A percentile compares a stretch with the other conserved stretches of the same genome.
phyloP scores from a whole-genome alignment of 371 early-diverging fungal genomes.

The Rhizomucor pusillus region DNA sequence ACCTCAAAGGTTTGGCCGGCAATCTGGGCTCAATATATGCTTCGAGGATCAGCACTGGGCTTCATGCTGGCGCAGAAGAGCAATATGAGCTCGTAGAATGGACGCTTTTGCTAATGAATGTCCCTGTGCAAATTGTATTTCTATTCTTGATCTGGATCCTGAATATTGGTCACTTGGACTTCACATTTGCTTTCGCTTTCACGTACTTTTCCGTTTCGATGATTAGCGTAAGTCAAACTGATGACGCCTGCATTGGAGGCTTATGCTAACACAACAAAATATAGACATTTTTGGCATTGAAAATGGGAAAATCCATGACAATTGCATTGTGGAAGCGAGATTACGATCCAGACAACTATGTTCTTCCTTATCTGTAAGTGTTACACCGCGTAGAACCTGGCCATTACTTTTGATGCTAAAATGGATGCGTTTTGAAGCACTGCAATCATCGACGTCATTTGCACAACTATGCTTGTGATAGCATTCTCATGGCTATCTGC shows the following conservation, averaged over 20 bases:
- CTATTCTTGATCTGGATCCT: slow-evolving; percentile 56
- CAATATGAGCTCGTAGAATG: slow-evolving; percentile 56
- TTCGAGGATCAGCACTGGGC: slow-evolving; percentile 76
- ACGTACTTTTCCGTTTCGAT: slow-evolving; percentile 41
- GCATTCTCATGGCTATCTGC: slow-evolving; percentile 40
- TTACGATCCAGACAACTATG: slow-evolving; percentile 84
- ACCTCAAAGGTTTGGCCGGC: slow-evolving; percentile 53
- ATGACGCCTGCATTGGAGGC: not conserved
- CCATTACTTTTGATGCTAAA: too few relatives aligned
- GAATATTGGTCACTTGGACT: slow-evolving; percentile 52
- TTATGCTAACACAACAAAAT: not conserved
- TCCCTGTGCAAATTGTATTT: slow-evolving; percentile 75
- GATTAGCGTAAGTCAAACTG: slow-evolving; percentile 33
- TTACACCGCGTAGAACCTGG: slow-evolving; percentile 25
- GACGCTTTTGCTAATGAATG: slow-evolving; percentile 67
- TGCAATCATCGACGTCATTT: slow-evolving; percentile 60
- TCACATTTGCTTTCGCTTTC: slow-evolving; percentile 32
- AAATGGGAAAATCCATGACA: slow-evolving; percentile 60
- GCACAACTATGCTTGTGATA: slow-evolving; percentile 52
- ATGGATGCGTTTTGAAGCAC: slow-evolving; percentile 31
- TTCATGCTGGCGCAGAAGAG: slow-evolving; percentile 63
- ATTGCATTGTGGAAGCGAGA: slow-evolving; percentile 63
- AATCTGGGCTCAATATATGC: slow-evolving; percentile 86
- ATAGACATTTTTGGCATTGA: slow-evolving; percentile 43
- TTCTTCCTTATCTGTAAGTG: slow-evolving; percentile 73